A percentile compares a stretch with the other conserved stretches of the same genome.
Conservation (phyloP, 257 asterid genomes). For the Anisodus tanguticus region DNA sequence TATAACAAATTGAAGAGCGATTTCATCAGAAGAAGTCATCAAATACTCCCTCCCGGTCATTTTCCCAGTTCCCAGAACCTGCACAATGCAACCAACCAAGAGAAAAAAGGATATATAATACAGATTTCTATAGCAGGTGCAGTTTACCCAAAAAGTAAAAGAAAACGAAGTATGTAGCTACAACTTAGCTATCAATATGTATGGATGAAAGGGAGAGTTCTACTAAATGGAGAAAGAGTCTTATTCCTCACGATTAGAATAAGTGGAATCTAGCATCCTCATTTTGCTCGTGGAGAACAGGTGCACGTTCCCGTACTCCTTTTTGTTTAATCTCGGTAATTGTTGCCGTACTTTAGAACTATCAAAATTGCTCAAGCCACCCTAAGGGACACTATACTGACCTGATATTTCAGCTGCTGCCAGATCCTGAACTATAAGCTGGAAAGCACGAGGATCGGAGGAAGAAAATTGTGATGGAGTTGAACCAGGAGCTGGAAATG, state of each 20-base stretch:
- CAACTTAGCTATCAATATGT: conserved; percentile 42
- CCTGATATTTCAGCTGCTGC: conserved; percentile 89
- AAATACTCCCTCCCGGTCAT: conserved; percentile 90
- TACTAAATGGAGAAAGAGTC: conserved; percentile 34
- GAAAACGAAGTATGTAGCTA: conserved; percentile 40
- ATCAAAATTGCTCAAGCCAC: conserved; percentile 39
- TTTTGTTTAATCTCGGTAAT: conserved; percentile 18
- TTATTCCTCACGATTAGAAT: not conserved
- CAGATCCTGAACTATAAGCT: conserved; percentile 93
- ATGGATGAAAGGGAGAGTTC: conserved; percentile 34
- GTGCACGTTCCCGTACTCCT: not conserved
- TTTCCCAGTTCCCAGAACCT: conserved; percentile 85
- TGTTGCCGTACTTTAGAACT: conserved; percentile 36
- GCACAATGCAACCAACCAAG: conserved; percentile 81
- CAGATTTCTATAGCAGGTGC: conserved; percentile 40
- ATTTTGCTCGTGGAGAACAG: conserved; percentile 15
- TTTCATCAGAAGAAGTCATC: conserved; percentile 96
- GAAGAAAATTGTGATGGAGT: conserved; percentile 65
- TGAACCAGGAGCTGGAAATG: conserved; percentile 88
- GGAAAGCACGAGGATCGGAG: conserved; percentile 74
- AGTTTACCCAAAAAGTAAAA: conserved; percentile 38
- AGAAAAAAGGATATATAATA: conserved; percentile 56
- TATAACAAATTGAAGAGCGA: conserved; percentile 45
- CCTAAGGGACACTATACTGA: conserved; percentile 62
- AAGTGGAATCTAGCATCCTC: not conserved